phyloP scores from a whole-genome alignment of 108 stramenopile genomes.

The Nitzschia palea region DNA sequence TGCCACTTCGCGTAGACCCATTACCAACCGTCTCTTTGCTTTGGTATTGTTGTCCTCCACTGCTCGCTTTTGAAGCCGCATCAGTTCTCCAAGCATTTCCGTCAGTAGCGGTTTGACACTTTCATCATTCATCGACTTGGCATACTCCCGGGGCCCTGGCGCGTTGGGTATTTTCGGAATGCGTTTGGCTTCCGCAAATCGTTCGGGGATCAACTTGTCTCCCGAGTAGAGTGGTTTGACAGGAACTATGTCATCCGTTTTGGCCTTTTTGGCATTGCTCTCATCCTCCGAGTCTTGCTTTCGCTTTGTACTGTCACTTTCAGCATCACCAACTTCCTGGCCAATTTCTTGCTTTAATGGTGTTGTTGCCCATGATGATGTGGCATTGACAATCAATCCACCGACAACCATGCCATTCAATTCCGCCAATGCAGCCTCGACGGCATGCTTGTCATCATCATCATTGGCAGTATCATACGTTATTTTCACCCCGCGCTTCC shows the following conservation, averaged over 20 bases:
- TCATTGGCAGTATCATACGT: conserved; percentile 2
- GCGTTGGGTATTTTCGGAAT: conserved; percentile 80
- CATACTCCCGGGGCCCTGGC: conserved; percentile 59
- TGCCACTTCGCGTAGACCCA: conserved; percentile 91
- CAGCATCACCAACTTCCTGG: background rate
- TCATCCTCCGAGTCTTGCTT: conserved; percentile 4
- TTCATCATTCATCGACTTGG: conserved; percentile 51
- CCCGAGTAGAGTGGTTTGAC: conserved; percentile 61
- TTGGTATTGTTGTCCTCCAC: conserved; percentile 76
- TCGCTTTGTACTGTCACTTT: conserved; percentile 6
- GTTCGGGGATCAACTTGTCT: conserved; percentile 76
- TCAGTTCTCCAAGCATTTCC: conserved; percentile 84
- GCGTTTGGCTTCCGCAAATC: conserved; percentile 77
- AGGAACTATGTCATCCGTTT: conserved; percentile 25
- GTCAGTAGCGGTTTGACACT: conserved; percentile 57
- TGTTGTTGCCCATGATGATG: background rate
- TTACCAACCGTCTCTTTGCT: conserved; percentile 77
- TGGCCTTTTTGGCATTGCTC: conserved; percentile 1
- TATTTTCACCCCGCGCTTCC: conserved; percentile 27
- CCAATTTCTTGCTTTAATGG: background rate
- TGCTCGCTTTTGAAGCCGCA: conserved; percentile 80
- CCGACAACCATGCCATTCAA: conserved; percentile 72
- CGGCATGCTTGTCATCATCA: conserved; percentile 24
- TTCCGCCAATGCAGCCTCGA: conserved; percentile 37
- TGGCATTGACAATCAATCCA: conserved; percentile 48